phyloP scores from a whole-genome alignment of 441 rosid genomes.

The Kokia cookei region DNA sequence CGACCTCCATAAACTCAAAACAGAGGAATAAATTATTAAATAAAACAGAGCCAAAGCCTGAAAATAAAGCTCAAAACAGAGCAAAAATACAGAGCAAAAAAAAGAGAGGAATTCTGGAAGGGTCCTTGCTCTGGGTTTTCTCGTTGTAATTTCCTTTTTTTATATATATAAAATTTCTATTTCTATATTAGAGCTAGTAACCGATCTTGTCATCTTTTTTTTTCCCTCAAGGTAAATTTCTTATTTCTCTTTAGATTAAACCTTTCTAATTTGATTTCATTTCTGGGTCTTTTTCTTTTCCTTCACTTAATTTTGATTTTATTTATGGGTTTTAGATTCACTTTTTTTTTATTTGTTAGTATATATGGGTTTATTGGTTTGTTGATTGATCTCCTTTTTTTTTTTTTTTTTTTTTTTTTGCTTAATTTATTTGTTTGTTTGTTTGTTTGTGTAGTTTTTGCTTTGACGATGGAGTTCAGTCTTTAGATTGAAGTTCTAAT shows the following conservation, averaged over 20 bases:
- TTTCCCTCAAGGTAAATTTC: conserved; percentile 1
- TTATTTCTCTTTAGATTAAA: not conserved
- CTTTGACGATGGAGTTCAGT: not conserved
- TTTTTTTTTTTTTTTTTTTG: too few species aligned
- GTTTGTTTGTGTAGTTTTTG: not conserved
- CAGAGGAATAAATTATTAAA: not conserved
- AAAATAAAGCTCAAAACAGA: not conserved
- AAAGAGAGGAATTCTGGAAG: conserved; percentile 10
- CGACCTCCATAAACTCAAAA: not conserved
- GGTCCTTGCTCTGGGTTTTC: conserved; percentile 11
- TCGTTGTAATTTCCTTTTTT: conserved; percentile 1
- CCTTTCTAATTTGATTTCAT: not conserved
- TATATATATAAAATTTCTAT: not conserved
- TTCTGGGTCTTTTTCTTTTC: not conserved
- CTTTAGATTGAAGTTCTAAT: not conserved
- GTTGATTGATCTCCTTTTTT: not conserved
- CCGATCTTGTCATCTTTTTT: conserved; percentile 14
- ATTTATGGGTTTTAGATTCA: conserved; percentile 1
- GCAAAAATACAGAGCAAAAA: not conserved
- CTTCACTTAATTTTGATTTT: not conserved
- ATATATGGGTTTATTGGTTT: not conserved
- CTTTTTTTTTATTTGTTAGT: not conserved
- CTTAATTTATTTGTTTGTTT: too few species aligned
- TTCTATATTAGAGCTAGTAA: not conserved
- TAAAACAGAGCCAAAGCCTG: not conserved